Percentiles rank a stretch among this genome's conserved stretches.
Conservation (phyloP, 495 filamentous ascomycete genomes). For the Xylaria grammica region DNA sequence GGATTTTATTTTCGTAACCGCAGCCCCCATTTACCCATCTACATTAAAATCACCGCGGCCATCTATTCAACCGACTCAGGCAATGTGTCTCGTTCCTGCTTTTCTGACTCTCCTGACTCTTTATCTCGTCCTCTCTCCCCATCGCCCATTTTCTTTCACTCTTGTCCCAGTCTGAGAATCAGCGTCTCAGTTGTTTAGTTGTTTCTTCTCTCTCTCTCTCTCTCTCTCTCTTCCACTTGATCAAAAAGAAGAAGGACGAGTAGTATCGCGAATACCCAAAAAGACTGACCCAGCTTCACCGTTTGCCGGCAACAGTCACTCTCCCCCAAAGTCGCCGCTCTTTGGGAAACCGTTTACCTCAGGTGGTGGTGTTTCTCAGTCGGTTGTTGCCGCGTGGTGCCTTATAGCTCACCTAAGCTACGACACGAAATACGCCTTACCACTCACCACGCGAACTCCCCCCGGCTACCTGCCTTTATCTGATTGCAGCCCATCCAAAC, state of each 20-base stretch:
- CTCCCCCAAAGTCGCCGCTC: conserved; percentile 33
- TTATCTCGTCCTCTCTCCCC: conserved; percentile 38
- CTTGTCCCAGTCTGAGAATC: conserved; percentile 37
- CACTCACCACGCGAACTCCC: conserved; percentile 39
- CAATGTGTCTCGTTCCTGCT: conserved; percentile 21
- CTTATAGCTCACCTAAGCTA: conserved; percentile 30
- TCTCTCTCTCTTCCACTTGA: too few relatives aligned
- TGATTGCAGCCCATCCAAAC: conserved; percentile 48
- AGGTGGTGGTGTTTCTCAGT: conserved; percentile 9
- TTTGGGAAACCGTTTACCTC: conserved; percentile 31
- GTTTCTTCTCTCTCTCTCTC: too few relatives aligned
- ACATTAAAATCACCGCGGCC: conserved; percentile 9
- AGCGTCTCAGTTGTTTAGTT: conserved; percentile 42
- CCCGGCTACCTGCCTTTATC: conserved; percentile 46
- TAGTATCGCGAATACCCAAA: not conserved
- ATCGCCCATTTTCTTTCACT: conserved; percentile 29
- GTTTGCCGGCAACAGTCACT: conserved; percentile 39
- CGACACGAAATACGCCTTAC: conserved; percentile 37
- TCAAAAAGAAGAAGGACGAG: not conserved
- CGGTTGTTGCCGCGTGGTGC: conserved; percentile 30
- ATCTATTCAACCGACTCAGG: conserved; percentile 16
- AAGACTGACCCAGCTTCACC: conserved; percentile 23
- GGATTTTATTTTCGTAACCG: conserved; percentile 15
- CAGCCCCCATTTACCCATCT: conserved; percentile 5
- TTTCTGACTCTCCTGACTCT: conserved; percentile 22